phyloP scores from a whole-genome alignment of 1,139 yeast species.

The Kodamaea sp. region DNA sequence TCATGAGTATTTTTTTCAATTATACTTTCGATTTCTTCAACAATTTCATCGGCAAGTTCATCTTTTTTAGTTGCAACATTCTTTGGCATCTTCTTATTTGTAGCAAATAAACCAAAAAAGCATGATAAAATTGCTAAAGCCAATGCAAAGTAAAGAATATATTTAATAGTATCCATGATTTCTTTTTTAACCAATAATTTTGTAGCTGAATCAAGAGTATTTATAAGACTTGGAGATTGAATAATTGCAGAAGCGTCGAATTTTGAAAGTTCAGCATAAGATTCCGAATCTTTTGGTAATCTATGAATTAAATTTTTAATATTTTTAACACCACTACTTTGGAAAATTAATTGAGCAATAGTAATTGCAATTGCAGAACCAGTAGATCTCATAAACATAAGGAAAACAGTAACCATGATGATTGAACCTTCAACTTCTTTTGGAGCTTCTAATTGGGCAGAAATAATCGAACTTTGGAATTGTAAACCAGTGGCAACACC shows the following conservation, averaged over 20 bases:
- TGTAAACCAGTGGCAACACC: constrained; percentile 56
- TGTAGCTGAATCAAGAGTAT: constrained; percentile 22
- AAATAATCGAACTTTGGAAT: constrained; percentile 50
- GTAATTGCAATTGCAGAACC: constrained; percentile 50
- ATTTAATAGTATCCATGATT: constrained; percentile 36
- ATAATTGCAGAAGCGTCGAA: constrained; percentile 21
- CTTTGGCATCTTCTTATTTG: constrained; percentile 40
- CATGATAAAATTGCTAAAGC: constrained; percentile 30
- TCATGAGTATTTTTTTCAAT: too few relatives aligned
- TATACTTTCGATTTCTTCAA: too few relatives aligned
- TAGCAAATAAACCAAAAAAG: constrained; percentile 29
- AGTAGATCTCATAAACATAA: constrained; percentile 44
- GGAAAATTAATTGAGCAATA: constrained; percentile 47
- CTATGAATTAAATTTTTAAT: constrained; percentile 15
- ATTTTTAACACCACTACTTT: constrained; percentile 24
- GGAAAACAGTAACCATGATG: constrained; percentile 46
- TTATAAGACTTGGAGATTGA: constrained; percentile 29
- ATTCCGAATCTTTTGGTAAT: constrained; percentile 16
- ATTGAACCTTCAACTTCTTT: constrained; percentile 45
- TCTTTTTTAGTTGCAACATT: constrained; percentile 21
- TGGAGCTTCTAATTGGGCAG: constrained; percentile 57
- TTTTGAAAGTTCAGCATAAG: constrained; percentile 15
- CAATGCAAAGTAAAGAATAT: constrained; percentile 40
- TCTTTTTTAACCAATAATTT: constrained; percentile 23
- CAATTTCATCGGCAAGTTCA: too few relatives aligned